A percentile compares a stretch with the other conserved stretches of the same genome.
Evolutionary conservation across 2,329 filamentous ascomycete species (phyloP).

Genomic region (Diplodia scrobiculata): DNA sequence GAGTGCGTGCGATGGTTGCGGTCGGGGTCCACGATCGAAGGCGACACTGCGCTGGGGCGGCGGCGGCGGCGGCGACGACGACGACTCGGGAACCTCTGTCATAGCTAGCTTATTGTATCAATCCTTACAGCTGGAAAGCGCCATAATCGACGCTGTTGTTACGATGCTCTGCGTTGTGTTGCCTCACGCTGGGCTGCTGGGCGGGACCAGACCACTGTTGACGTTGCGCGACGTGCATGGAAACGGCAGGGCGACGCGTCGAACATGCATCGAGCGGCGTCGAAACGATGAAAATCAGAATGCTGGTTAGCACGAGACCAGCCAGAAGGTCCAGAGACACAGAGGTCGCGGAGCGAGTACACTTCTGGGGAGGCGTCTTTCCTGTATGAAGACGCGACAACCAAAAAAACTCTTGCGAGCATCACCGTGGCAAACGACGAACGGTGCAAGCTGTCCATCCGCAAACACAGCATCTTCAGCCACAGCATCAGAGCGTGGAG

Average conservation of each 20-base stretch:
- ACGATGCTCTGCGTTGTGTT: neutral
- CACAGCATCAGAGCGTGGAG: neutral
- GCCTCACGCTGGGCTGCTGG: neutral
- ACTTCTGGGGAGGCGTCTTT: neutral
- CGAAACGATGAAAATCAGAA: neutral
- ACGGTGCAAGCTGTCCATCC: neutral
- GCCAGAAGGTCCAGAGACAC: neutral
- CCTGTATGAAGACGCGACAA: neutral
- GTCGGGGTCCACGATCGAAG: neutral
- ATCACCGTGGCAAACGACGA: neutral
- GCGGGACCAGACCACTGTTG: neutral
- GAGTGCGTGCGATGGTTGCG: neutral
- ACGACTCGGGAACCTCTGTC: neutral
- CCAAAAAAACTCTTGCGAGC: neutral
- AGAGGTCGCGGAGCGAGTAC: neutral
- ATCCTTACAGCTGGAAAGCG: neutral
- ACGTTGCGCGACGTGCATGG: neutral
- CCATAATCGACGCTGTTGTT: neutral
- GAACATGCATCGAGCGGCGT: neutral
- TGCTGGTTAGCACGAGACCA: neutral
- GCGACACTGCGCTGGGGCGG: neutral
- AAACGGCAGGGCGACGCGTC: neutral
- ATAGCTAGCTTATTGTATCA: neutral
- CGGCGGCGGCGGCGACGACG: neutral
- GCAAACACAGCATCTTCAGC: neutral